phyloP scores from a whole-genome alignment of 1,284 basidiomycete genomes.

The Takashimella koratensis region DNA sequence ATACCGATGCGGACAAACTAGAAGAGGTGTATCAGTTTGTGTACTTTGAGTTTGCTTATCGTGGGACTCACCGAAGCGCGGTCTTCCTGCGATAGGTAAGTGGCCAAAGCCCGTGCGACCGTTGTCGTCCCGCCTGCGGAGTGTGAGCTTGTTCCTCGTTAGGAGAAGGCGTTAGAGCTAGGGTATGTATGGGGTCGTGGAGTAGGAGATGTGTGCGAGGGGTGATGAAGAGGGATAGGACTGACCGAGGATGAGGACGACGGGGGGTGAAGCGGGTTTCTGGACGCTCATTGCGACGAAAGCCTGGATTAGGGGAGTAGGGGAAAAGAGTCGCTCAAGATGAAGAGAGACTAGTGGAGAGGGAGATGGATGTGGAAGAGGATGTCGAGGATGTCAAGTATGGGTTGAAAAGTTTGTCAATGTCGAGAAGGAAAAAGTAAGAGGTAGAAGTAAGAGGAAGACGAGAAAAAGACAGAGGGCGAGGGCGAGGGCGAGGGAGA shows the following conservation, averaged over 20 bases:
- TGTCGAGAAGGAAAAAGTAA: no score
- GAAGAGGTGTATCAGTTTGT: conserved; percentile 48
- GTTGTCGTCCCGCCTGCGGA: conserved; percentile 38
- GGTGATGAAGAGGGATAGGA: conserved; percentile 11
- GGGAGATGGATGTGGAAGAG: neutral
- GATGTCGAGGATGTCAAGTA: neutral
- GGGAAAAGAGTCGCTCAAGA: neutral
- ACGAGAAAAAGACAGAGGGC: no score
- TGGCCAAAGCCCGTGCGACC: conserved; percentile 26
- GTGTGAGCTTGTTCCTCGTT: conserved; percentile 3
- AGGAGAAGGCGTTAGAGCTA: conserved; percentile 6
- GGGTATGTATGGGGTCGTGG: neutral
- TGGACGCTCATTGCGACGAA: neutral
- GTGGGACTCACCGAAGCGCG: conserved; percentile 15
- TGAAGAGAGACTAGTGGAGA: neutral
- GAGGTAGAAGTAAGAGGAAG: no score
- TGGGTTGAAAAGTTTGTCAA: no score
- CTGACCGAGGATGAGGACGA: conserved; percentile 72
- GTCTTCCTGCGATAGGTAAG: conserved; percentile 26
- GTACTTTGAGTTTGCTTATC: conserved; percentile 39
- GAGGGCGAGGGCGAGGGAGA: neutral
- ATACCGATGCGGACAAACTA: conserved; percentile 66
- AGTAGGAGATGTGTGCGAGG: neutral
- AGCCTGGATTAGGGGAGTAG: neutral
- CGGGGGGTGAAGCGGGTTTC: neutral